Conservation (phyloP, 2,329 filamentous ascomycete genomes). For the Colletotrichum tamarilloi region DNA sequence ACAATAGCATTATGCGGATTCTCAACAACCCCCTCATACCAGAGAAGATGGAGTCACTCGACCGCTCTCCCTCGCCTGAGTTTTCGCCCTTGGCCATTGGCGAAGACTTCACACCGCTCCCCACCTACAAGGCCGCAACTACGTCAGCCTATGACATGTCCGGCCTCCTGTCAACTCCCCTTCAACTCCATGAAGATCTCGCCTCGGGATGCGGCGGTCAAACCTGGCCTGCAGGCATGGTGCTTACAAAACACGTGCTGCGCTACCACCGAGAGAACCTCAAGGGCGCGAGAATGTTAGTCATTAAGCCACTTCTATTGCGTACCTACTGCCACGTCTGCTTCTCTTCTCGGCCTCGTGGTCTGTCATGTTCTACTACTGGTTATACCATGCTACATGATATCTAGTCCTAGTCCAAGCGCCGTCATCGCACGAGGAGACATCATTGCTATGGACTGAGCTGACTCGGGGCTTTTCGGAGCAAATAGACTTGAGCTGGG, state of each 20-base stretch:
- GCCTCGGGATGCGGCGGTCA: constrained; percentile 91
- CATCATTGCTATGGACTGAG: not conserved
- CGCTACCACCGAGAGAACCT: constrained; percentile 75
- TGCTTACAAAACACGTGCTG: constrained; percentile 87
- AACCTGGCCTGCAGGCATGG: constrained; percentile 93
- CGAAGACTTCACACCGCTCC: constrained; percentile 69
- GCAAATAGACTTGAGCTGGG: constrained; percentile 83
- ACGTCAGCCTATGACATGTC: constrained; percentile 73
- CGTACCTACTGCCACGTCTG: not conserved
- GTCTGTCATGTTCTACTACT: not conserved
- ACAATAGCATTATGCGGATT: constrained; percentile 30
- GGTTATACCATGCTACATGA: not conserved
- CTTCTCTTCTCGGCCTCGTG: not conserved
- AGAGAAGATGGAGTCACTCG: constrained; percentile 22
- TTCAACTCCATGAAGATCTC: constrained; percentile 87
- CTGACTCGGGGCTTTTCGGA: constrained; percentile 29
- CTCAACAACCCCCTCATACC: constrained; percentile 31
- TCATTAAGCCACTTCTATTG: constrained; percentile 40
- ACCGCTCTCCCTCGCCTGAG: constrained; percentile 57
- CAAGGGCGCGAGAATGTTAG: constrained; percentile 77
- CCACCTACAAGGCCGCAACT: constrained; percentile 65
- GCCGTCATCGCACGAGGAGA: not conserved
- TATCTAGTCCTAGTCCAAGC: not conserved
- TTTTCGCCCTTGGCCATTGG: constrained; percentile 63
- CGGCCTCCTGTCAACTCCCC: constrained; percentile 75